Evolutionary conservation across 768 basidiomycete species (phyloP), one percentile per base, ranked within the genome.

Genomic region (Sporobolomyces roseus): DNA sequence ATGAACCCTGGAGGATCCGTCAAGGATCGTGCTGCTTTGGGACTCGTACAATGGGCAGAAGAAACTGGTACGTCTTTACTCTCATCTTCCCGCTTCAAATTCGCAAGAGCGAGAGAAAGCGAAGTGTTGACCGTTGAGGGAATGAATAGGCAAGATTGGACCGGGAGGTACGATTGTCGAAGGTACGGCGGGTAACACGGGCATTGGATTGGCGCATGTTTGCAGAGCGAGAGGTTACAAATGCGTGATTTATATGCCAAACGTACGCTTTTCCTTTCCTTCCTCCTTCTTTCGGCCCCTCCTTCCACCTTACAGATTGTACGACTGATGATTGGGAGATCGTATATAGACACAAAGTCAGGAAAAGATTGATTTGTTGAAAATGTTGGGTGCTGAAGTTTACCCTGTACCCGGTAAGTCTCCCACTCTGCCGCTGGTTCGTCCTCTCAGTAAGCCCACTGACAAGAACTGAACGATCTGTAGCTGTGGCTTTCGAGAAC

Each of bases 191-290:
- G 94, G 94, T 21, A 99, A 99, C 81, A 99, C 94, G 12, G 94
- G 74, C 14, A 73, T 72, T 35, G 68, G 75, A 29, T 62, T 72
- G 43, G 75, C 91, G 9, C 92, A 93, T 76, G 93, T 98, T 61
- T 97, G 96, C 80, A 82, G 96, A 72, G 85, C 91, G 10, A 85
- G 83, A 74, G 93, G 96, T 4, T 98, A 99, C 83, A 90, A 87
- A 78, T 98, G 96, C 78, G 94, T 99, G 14, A 99, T 99, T 76
- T 99, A 90, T 84, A 98, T 99, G 94, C 94, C 94, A 35, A 83
- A 96, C 78, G 91, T 88, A 6, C 90, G 96, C 51, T 25, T 10
- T 13, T 23, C 23, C 27, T 62, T 33, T 27, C 3, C 25, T 14
- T 17, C 1, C 29, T n/a, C 27, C 36, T 10, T 38, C 35, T 38